Base-by-base conservation (phyloP, 2,329 filamentous ascomycete species). In the Penicillium sp. region DNA sequence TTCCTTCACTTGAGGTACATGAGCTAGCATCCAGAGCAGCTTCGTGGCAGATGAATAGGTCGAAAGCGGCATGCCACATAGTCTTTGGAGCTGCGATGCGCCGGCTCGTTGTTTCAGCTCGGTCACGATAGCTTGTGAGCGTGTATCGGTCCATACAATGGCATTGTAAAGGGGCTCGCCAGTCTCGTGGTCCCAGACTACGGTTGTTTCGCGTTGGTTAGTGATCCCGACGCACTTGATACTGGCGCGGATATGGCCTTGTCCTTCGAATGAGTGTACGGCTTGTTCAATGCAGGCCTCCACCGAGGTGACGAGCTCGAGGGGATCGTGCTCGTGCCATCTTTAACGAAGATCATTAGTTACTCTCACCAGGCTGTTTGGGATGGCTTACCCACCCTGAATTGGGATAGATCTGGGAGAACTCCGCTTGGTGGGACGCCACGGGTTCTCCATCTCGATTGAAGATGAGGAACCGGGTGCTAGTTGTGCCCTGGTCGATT, bases 401-500 rank as follows among this genome's bases (percentile, higher is more conserved):
- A 53, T 91, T 80, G 3, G 90, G 89, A 71, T 95, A 93, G 57
- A 87, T 83, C 71, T 95, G 92, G 58, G 83, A 82, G 65, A 95
- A 91, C 69, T 95, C 89, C 59, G 93, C 84, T 74, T 95, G 90
- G 70, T 95, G 89, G 59, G 85, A 86, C 23, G 88, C 90, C 31
- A 94, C 83, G 3, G 88, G 88, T 57, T 88, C 85, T 47, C 90
- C 90, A 49, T 83, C 75, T 54, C 83, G 83, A 73, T 95, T 86
- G 76, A 96, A 96, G 65, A 96, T 92, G 60, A 96, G 80, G 73
- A 96, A 95, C 43, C 91, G 81, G 23, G 90, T 89, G 51, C 88
- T 93, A 16, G 91, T 95, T 13, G 91, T 96, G 46, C 91, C 91
- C 67, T 95, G 90, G 68, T 96, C 91, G 67, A 96, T 92, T 58